phyloP scores from a whole-genome alignment of 2,329 filamentous ascomycete genomes.

The Raffaelea ambrosiae region DNA sequence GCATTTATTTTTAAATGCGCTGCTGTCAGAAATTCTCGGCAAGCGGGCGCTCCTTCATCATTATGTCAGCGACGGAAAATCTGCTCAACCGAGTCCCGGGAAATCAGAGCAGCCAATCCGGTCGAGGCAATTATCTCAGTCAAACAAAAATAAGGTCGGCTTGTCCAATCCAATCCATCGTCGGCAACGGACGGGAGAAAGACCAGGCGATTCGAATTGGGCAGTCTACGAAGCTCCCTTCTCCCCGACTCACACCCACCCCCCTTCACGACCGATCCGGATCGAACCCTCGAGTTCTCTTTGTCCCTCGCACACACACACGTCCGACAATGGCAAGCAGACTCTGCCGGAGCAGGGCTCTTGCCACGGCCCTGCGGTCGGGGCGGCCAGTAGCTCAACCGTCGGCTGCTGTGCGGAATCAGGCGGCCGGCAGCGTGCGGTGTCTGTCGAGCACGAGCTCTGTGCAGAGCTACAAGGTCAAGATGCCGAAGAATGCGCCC shows the following conservation, averaged over 20 bases:
- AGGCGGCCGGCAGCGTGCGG: constrained; percentile 23
- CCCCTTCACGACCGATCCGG: constrained; percentile 24
- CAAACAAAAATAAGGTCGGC: constrained; percentile 7
- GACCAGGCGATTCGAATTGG: constrained; percentile 3
- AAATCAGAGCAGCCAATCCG: constrained; percentile 13
- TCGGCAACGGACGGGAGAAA: constrained; percentile 1
- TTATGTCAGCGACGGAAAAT: too few relatives aligned
- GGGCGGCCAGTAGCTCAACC: constrained; percentile 35
- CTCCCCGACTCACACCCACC: constrained; percentile 4
- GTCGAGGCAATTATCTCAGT: constrained; percentile 11
- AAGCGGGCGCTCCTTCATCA: too few relatives aligned
- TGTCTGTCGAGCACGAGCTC: constrained; percentile 41
- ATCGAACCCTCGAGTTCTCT: not conserved
- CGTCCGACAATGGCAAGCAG: constrained; percentile 47
- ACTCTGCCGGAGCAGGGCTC: constrained; percentile 45
- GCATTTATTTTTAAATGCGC: too few relatives aligned
- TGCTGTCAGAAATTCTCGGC: too few relatives aligned
- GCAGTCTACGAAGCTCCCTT: not conserved
- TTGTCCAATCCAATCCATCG: constrained; percentile 4
- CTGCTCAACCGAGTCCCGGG: too few relatives aligned
- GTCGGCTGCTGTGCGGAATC: not conserved
- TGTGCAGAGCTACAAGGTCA: constrained; percentile 38
- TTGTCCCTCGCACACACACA: constrained; percentile 28
- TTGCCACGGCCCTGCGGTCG: constrained; percentile 49
- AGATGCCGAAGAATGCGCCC: constrained; percentile 49